These are phyloP conservation scores for Hyphopichia buzzinii DNA, from an alignment of 1,139 yeast genomes.

Conservation along the genomic window DNA sequence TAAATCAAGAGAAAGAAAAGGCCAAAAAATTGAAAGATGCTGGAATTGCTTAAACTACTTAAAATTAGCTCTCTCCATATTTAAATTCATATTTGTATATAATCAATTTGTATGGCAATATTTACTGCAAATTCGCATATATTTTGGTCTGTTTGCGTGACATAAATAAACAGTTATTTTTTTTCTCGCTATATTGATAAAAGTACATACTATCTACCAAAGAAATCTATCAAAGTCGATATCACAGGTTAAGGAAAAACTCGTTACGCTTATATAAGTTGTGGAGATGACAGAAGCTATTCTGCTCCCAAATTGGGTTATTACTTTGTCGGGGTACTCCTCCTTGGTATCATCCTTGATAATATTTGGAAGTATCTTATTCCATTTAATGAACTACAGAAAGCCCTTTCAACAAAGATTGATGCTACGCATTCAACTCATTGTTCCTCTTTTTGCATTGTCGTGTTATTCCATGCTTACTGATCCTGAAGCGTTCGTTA, in stretches of 20 bases:
- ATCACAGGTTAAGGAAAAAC: too few relatives aligned
- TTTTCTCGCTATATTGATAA: background rate
- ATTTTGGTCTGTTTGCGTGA: background rate
- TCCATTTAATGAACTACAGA: slow-evolving; percentile 63
- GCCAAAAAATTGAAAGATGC: slow-evolving; percentile 20
- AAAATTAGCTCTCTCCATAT: too few relatives aligned
- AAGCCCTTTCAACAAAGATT: slow-evolving; percentile 88
- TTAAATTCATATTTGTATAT: too few relatives aligned
- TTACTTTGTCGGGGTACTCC: slow-evolving; percentile 30
- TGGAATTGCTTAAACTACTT: slow-evolving; percentile 14
- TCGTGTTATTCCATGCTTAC: slow-evolving; percentile 54
- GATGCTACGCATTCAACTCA: slow-evolving; percentile 75
- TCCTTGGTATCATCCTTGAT: slow-evolving; percentile 33
- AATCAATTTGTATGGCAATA: too few relatives aligned
- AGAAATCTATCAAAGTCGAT: too few relatives aligned
- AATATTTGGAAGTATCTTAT: slow-evolving; percentile 26
- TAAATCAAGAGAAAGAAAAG: slow-evolving; percentile 39
- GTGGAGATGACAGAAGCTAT: background rate
- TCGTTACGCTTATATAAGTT: too few relatives aligned
- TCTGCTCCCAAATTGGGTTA: slow-evolving; percentile 35
- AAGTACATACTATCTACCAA: too few relatives aligned
- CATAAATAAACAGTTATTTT: background rate
- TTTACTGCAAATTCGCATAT: background rate
- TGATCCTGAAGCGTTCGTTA: slow-evolving; percentile 32
- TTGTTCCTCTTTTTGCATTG: slow-evolving; percentile 57